phyloP scores from a whole-genome alignment of 1,284 basidiomycete genomes.

The Trametes sp. region DNA sequence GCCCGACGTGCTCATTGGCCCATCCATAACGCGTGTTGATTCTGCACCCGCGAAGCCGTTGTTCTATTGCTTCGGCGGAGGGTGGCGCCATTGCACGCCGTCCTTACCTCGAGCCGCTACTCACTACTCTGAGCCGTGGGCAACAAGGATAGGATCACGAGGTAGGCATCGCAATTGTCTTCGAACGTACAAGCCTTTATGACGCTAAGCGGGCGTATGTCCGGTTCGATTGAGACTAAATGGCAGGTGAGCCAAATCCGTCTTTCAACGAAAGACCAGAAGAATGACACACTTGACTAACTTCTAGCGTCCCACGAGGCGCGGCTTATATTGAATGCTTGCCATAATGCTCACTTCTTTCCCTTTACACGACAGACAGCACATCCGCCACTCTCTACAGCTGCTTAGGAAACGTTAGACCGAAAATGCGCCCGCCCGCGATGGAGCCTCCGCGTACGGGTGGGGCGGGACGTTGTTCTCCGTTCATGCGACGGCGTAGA shows the following conservation, averaged over 20 bases:
- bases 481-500: slow-evolving; percentile 29
- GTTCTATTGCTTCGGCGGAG: not conserved
- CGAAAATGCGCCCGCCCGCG: too few relatives aligned
- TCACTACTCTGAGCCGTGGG: not conserved
- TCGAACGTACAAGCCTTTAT: too few relatives aligned
- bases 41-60: not conserved
- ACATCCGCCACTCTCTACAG: too few relatives aligned
- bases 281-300: not conserved
- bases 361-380: too few relatives aligned
- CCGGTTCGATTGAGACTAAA: not conserved
- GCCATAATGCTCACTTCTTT: not conserved
- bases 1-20: not conserved
- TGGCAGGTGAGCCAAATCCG: not conserved
- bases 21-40: not conserved
- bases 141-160: too few relatives aligned
- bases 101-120: too few relatives aligned
- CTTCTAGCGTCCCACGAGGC: slow-evolving; percentile 7
- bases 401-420: too few relatives aligned
- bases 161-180: too few relatives aligned
- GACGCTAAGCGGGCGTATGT: too few relatives aligned
- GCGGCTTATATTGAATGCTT: not conserved
- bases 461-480: slow-evolving; percentile 35
- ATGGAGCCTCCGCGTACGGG: too few relatives aligned
- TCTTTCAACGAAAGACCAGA: not conserved
- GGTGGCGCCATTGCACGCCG: not conserved